These are phyloP conservation scores for Beauveria pseudobassiana DNA, from an alignment of 2,329 filamentous ascomycete species.

Conservation along the genomic window DNA sequence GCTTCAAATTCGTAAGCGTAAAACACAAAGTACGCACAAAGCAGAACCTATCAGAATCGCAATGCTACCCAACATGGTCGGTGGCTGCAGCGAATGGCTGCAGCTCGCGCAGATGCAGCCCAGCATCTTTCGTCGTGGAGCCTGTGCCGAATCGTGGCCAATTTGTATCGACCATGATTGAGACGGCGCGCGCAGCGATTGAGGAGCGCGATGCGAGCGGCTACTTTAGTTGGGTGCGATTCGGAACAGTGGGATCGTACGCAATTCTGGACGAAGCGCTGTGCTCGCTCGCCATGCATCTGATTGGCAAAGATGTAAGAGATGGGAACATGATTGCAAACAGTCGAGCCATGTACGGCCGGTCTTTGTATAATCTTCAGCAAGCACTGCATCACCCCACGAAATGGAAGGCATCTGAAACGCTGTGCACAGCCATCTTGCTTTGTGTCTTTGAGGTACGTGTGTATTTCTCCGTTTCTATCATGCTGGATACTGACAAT, in stretches of 20 bases:
- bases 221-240: slow-evolving; percentile 21
- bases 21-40: slow-evolving; percentile 29
- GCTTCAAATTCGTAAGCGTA: slow-evolving; percentile 31
- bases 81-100: not conserved
- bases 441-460: slow-evolving; percentile 32
- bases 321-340: slow-evolving; percentile 24
- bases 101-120: slow-evolving; percentile 11
- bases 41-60: not conserved
- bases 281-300: slow-evolving; percentile 29
- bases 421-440: slow-evolving; percentile 33
- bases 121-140: slow-evolving; percentile 12
- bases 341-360: slow-evolving; percentile 31
- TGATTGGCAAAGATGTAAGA: slow-evolving; percentile 28
- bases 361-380: slow-evolving; percentile 29
- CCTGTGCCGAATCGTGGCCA: slow-evolving; percentile 21
- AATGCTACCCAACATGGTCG: slow-evolving; percentile 13
- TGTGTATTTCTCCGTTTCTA: slow-evolving; percentile 10
- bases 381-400: slow-evolving; percentile 27
- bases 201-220: slow-evolving; percentile 15
- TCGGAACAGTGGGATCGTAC: slow-evolving; percentile 26
- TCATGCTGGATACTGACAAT: not conserved
- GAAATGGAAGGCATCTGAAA: slow-evolving; percentile 33
- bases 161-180: slow-evolving; percentile 25
- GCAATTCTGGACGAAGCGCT: slow-evolving; percentile 31
- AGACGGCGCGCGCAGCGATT: slow-evolving; percentile 16